These are phyloP conservation scores for Leersia perrieri DNA, from an alignment of 176 grass and related monocot species.

Conservation along the genomic window DNA sequence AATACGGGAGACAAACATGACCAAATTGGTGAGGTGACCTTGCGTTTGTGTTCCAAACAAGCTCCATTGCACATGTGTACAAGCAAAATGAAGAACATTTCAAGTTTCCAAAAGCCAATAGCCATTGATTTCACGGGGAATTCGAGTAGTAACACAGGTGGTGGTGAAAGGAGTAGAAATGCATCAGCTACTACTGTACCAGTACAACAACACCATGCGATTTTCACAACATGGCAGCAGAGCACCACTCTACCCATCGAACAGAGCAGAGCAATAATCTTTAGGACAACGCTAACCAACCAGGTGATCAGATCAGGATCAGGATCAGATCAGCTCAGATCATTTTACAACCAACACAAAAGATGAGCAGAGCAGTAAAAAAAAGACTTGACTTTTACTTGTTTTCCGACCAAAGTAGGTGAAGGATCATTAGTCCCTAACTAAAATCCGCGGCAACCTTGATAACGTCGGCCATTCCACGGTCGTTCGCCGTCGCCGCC, in stretches of 20 bases:
- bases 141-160: constrained; percentile 29
- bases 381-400: neutral
- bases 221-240: constrained; percentile 35
- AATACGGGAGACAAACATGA: neutral
- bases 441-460: constrained; percentile 32
- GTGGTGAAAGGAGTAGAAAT: constrained; percentile 7
- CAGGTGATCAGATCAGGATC: constrained; percentile 29
- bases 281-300: constrained; percentile 32
- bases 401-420: no score
- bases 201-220: constrained; percentile 19
- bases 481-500: neutral
- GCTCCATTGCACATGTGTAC: neutral
- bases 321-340: constrained; percentile 5
- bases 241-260: neutral
- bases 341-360: constrained; percentile 22
- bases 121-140: constrained; percentile 42
- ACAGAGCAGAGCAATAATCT: constrained; percentile 34
- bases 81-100: neutral
- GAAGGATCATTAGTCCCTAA: constrained; percentile 72
- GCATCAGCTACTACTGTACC: constrained; percentile 14
- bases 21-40: neutral
- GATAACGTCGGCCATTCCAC: constrained; percentile 13
- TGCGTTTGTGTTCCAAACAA: neutral
- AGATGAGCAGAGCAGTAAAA: neutral
- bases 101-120: constrained; percentile 27